Evolutionary conservation across 805 yeast genomes (phyloP).

Genomic region (Pichia phayaonensis): DNA sequence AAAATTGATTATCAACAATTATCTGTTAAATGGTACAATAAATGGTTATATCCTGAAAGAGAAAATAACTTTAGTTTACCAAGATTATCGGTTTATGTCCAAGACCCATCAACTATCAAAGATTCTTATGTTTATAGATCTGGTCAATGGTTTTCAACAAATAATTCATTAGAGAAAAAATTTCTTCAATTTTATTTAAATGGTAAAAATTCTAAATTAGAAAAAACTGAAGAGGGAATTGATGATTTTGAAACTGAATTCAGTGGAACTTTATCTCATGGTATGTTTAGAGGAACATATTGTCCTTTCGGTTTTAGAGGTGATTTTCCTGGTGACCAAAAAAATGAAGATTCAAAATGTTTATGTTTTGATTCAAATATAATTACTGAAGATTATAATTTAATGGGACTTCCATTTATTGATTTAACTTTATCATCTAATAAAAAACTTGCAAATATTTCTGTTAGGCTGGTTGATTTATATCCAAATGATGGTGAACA

Average conservation of each 20-base stretch:
- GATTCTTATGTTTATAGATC: slow-evolving; percentile 32
- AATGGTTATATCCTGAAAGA: slow-evolving; percentile 28
- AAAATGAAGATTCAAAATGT: slow-evolving; percentile 35
- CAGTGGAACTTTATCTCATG: slow-evolving; percentile 33
- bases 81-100: slow-evolving; percentile 33
- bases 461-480: slow-evolving; percentile 34
- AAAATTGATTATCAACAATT: slow-evolving; percentile 37
- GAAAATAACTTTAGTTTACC: slow-evolving; percentile 26
- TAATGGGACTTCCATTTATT: slow-evolving; percentile 33
- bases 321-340: slow-evolving; percentile 40
- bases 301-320: slow-evolving; percentile 42
- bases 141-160: slow-evolving; percentile 34
- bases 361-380: slow-evolving; percentile 29
- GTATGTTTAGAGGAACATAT: slow-evolving; percentile 37
- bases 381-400: slow-evolving; percentile 19
- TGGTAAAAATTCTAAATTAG: slow-evolving; percentile 9
- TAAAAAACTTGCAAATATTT: slow-evolving; percentile 32
- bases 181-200: slow-evolving; percentile 12
- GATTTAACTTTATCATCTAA: slow-evolving; percentile 30
- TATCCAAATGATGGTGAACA: slow-evolving; percentile 32
- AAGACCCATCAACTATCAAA: slow-evolving; percentile 33
- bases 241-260: slow-evolving; percentile 14
- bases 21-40: slow-evolving; percentile 34
- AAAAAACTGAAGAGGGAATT: neutral
- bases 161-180: slow-evolving; percentile 13